phyloP scores from a whole-genome alignment of 2,329 filamentous ascomycete genomes.

The Colletotrichum sublineola region DNA sequence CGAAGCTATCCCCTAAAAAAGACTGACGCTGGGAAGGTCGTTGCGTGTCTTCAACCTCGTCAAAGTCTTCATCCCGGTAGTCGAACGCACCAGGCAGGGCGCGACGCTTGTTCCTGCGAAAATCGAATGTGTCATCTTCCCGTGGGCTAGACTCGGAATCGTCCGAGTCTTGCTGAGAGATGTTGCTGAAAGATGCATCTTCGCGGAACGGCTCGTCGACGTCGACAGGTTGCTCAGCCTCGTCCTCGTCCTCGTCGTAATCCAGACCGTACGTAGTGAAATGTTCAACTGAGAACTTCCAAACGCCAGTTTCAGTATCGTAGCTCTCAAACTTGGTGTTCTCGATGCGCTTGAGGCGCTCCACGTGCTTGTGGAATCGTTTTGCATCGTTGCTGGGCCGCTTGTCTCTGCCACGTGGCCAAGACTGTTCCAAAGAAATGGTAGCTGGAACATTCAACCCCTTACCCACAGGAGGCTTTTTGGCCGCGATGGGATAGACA shows the following conservation, averaged over 20 bases:
- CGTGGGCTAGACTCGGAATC: conserved; percentile 53
- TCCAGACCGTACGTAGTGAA: conserved; percentile 96
- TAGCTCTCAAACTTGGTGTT: conserved; percentile 89
- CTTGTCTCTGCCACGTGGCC: conserved; percentile 79
- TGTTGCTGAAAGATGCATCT: neutral
- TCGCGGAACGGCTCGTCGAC: neutral
- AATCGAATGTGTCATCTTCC: conserved; percentile 71
- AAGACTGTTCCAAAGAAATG: conserved; percentile 92
- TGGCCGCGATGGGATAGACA: conserved; percentile 82
- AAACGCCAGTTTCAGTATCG: conserved; percentile 82
- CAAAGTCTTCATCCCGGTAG: conserved; percentile 65
- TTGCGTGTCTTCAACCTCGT: conserved; percentile 60
- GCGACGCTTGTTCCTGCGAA: conserved; percentile 59
- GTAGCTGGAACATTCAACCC: conserved; percentile 92
- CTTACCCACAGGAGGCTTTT: conserved; percentile 87
- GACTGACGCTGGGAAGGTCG: conserved; percentile 66
- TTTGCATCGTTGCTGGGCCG: conserved; percentile 68
- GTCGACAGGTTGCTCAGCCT: conserved; percentile 53
- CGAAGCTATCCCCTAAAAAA: conserved; percentile 96
- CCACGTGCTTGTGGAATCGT: conserved; percentile 84
- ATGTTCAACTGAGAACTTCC: conserved; percentile 94
- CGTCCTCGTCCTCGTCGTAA: conserved; percentile 79
- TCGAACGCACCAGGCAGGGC: conserved; percentile 87
- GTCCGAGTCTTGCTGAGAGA: conserved; percentile 45
- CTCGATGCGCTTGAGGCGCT: conserved; percentile 81